Conservation (phyloP, 208 protist species). For the Angomonas ambiguus region DNA sequence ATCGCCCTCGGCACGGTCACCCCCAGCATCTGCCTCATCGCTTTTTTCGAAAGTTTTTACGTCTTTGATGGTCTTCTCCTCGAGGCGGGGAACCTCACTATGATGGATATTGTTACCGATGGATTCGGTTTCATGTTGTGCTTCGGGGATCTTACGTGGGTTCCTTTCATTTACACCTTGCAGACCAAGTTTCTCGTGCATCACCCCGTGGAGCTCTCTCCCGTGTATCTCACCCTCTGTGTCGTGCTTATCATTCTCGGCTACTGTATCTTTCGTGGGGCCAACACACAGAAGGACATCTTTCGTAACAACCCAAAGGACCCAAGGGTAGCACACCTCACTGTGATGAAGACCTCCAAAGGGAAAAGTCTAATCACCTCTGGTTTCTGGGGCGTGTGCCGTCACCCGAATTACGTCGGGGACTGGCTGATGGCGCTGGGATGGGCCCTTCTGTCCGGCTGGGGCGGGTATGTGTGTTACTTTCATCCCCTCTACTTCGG, state of each 20-base stretch:
- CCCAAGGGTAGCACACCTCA: slow-evolving; percentile 53
- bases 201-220: slow-evolving; percentile 44
- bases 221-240: slow-evolving; percentile 38
- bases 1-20: slow-evolving; percentile 61
- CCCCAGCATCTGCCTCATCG: slow-evolving; percentile 83
- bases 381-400: slow-evolving; percentile 95
- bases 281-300: slow-evolving; percentile 85
- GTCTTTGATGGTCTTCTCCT: slow-evolving; percentile 91
- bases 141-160: slow-evolving; percentile 94
- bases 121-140: slow-evolving; percentile 96
- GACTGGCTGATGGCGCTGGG: slow-evolving; percentile 89
- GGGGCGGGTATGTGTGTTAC: slow-evolving; percentile 74
- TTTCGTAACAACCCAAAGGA: slow-evolving; percentile 78
- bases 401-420: slow-evolving; percentile 96
- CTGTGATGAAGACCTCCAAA: slow-evolving; percentile 71
- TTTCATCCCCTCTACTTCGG: slow-evolving; percentile 95
- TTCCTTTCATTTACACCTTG: slow-evolving; percentile 95
- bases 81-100: slow-evolving; percentile 92
- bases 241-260: slow-evolving; percentile 38
- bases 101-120: slow-evolving; percentile 96
- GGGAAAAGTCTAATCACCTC: slow-evolving; percentile 90
- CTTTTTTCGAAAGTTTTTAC: slow-evolving; percentile 88
- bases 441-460: slow-evolving; percentile 63
- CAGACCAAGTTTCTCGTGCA: slow-evolving; percentile 90
- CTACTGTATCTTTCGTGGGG: slow-evolving; percentile 79